Percentiles rank a stretch among this genome's conserved stretches.
Evolutionary conservation across 768 basidiomycete species (phyloP).

Genomic region (Brasilioporus rufonigricans): DNA sequence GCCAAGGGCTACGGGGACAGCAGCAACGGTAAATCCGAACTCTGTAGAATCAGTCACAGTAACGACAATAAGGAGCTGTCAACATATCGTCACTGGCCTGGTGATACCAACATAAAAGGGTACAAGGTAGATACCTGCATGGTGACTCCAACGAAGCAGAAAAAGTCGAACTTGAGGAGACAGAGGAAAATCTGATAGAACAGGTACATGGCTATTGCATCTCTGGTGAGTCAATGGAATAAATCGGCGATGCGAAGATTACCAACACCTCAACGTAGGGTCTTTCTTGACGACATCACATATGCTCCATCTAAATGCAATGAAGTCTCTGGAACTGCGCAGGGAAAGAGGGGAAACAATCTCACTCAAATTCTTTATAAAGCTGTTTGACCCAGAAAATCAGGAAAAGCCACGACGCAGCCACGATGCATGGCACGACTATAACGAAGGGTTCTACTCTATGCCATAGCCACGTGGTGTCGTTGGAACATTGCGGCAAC

Average conservation of each 20-base stretch:
- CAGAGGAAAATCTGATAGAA: slow-evolving; percentile 87
- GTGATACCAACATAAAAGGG: not conserved
- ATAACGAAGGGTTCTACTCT: slow-evolving; percentile 67
- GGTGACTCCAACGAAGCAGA: slow-evolving; percentile 82
- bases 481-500: slow-evolving; percentile 42
- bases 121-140: slow-evolving; percentile 60
- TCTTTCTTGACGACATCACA: slow-evolving; percentile 89
- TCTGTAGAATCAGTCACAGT: slow-evolving; percentile 62
- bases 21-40: slow-evolving; percentile 78
- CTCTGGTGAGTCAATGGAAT: slow-evolving; percentile 1
- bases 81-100: not conserved
- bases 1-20: slow-evolving; percentile 74
- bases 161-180: slow-evolving; percentile 88
- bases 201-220: slow-evolving; percentile 72
- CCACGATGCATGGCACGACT: slow-evolving; percentile 68
- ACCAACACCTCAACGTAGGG: slow-evolving; percentile 76
- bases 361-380: slow-evolving; percentile 81
- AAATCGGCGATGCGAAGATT: not conserved
- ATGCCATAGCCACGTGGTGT: slow-evolving; percentile 55
- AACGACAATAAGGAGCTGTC: slow-evolving; percentile 78
- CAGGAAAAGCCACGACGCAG: slow-evolving; percentile 60
- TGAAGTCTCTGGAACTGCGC: not conserved
- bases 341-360: not conserved
- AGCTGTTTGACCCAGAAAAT: slow-evolving; percentile 68
- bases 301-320: slow-evolving; percentile 70